phyloP scores from a whole-genome alignment of 805 yeast genomes.

The Myxozyma melibiosi region DNA sequence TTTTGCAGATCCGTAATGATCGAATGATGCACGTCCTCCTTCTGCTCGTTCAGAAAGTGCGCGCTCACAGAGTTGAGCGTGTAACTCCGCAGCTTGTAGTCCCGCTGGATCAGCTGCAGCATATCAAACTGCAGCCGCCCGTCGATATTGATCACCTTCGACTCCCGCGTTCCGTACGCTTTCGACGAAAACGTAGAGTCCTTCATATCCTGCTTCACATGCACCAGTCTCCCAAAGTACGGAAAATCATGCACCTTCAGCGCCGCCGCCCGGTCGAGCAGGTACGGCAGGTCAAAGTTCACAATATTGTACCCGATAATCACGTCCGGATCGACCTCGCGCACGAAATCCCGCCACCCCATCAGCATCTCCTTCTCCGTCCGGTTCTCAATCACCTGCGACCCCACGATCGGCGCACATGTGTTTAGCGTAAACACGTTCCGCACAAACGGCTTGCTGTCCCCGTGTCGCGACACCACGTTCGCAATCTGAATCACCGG shows the following conservation, averaged over 20 bases:
- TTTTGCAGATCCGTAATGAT: slow-evolving; percentile 93
- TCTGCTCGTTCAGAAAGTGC: slow-evolving; percentile 89
- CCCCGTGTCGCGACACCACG: slow-evolving; percentile 74
- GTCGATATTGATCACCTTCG: slow-evolving; percentile 86
- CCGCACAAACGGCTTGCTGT: slow-evolving; percentile 82
- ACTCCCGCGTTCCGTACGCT: slow-evolving; percentile 95
- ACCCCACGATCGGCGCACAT: slow-evolving; percentile 92
- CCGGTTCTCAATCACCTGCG: slow-evolving; percentile 75
- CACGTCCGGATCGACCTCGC: slow-evolving; percentile 88
- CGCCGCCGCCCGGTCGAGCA: slow-evolving; percentile 82
- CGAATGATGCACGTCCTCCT: slow-evolving; percentile 97
- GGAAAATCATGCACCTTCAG: slow-evolving; percentile 70
- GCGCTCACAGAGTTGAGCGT: slow-evolving; percentile 95
- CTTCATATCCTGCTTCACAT: slow-evolving; percentile 72
- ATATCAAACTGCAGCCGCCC: slow-evolving; percentile 95
- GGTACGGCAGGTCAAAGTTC: slow-evolving; percentile 92
- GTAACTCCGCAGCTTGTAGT: slow-evolving; percentile 90
- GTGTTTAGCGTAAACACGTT: slow-evolving; percentile 92
- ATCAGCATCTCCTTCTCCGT: slow-evolving; percentile 80
- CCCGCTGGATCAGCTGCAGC: slow-evolving; percentile 90
- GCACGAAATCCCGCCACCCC: slow-evolving; percentile 85
- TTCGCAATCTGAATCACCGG: slow-evolving; percentile 97
- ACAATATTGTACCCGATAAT: slow-evolving; percentile 94
- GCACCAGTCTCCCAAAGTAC: slow-evolving; percentile 75
- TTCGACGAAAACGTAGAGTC: slow-evolving; percentile 87